A percentile compares a stretch with the other conserved stretches of the same genome.
Evolutionary conservation across 2,329 filamentous ascomycete genomes (phyloP).

Genomic region (Arthrobotrys conoides): DNA sequence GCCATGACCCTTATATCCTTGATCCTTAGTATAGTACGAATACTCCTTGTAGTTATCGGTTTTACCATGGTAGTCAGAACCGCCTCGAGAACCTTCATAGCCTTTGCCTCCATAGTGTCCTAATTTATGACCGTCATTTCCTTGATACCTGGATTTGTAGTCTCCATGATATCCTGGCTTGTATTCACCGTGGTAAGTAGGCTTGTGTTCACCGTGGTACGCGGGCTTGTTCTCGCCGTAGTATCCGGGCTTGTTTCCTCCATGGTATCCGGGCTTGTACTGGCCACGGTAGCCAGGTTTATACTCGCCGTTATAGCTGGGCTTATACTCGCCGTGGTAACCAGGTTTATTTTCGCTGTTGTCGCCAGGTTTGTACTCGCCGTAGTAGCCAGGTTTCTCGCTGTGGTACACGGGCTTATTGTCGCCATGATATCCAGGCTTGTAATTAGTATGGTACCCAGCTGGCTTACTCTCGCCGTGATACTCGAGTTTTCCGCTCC

Average conservation of each 20-base stretch:
- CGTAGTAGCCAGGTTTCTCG: background rate
- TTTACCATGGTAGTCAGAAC: background rate
- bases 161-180: background rate
- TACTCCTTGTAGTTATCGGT: constrained; percentile 29
- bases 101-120: constrained; percentile 10
- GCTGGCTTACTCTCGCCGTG: too few relatives aligned
- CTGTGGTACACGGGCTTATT: background rate
- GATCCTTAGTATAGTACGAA: constrained; percentile 36
- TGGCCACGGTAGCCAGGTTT: background rate
- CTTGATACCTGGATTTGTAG: constrained; percentile 1
- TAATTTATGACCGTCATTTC: constrained; percentile 21
- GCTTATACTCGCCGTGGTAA: background rate
- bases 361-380: background rate
- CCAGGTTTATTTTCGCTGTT: background rate
- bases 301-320: background rate
- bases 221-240: background rate
- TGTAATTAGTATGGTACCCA: too few relatives aligned
- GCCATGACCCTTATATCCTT: constrained; percentile 22
- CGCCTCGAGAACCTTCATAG: constrained; percentile 4
- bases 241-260: background rate
- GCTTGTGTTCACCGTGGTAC: background rate
- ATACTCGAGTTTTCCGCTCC: too few relatives aligned
- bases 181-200: background rate
- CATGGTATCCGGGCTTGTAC: background rate
- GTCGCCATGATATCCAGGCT: too few relatives aligned